Evolutionary conservation across 1,284 basidiomycete genomes (phyloP).

Genomic region (Heterobasidion parviporum): DNA sequence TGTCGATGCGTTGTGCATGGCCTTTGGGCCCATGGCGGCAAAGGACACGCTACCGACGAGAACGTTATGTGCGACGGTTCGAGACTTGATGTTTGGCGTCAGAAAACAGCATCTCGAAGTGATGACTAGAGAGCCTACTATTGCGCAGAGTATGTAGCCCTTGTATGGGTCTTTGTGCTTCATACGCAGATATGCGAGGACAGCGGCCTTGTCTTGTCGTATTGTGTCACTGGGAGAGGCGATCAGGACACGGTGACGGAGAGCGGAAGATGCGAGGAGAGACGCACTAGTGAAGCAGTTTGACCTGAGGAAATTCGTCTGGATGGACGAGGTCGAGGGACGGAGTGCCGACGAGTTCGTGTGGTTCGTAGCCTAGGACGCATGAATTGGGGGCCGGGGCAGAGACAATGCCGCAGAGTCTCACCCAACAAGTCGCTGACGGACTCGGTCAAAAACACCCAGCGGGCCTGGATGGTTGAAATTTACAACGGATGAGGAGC

Average conservation of each 20-base stretch:
- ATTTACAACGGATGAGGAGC: slow-evolving; percentile 2
- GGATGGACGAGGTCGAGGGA: slow-evolving; percentile 69
- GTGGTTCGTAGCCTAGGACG: slow-evolving; percentile 54
- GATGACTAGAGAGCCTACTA: slow-evolving; percentile 37
- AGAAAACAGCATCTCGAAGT: background rate
- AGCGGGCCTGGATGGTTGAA: slow-evolving; percentile 40
- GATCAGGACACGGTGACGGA: slow-evolving; percentile 2
- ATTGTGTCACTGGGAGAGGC: slow-evolving; percentile 50
- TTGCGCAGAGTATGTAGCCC: slow-evolving; percentile 62
- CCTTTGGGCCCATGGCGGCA: slow-evolving; percentile 59
- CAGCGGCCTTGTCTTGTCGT: slow-evolving; percentile 65
- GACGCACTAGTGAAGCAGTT: slow-evolving; percentile 57
- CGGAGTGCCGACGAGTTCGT: slow-evolving; percentile 56
- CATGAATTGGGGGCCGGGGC: background rate
- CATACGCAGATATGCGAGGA: slow-evolving; percentile 64
- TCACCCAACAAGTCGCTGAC: slow-evolving; percentile 62
- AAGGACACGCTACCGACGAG: slow-evolving; percentile 69
- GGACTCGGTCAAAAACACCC: slow-evolving; percentile 65
- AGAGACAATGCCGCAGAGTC: slow-evolving; percentile 8
- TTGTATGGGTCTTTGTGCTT: slow-evolving; percentile 66
- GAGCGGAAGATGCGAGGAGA: background rate
- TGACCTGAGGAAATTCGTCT: slow-evolving; percentile 57
- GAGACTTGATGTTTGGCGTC: slow-evolving; percentile 19
- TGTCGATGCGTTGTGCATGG: slow-evolving; percentile 69
- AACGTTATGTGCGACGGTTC: slow-evolving; percentile 67